Conservation (phyloP, 2,329 filamentous ascomycete genomes). For the Decorospora gaudefroyi region DNA sequence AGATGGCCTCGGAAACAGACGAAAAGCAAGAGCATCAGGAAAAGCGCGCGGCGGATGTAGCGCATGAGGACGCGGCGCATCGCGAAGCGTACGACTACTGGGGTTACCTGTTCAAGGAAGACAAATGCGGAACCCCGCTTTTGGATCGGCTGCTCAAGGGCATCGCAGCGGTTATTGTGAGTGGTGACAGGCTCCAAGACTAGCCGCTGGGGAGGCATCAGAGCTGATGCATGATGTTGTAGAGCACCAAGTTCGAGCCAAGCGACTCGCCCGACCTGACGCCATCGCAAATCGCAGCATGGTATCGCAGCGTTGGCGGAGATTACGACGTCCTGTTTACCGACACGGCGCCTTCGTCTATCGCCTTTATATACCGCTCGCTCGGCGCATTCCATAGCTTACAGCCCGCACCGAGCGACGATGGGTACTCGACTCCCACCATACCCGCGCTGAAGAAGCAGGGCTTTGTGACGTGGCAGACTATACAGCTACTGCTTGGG, state of each 20-base stretch:
- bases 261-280: constrained; percentile 54
- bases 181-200: constrained; percentile 12
- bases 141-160: constrained; percentile 54
- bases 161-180: constrained; percentile 54
- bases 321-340: constrained; percentile 70
- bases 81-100: constrained; percentile 56
- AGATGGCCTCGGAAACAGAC: constrained; percentile 39
- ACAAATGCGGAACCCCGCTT: constrained; percentile 56
- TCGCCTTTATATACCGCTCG: constrained; percentile 91
- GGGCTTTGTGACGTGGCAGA: constrained; percentile 93
- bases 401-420: constrained; percentile 66
- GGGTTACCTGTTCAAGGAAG: constrained; percentile 57
- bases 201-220: background rate
- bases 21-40: constrained; percentile 25
- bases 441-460: constrained; percentile 80
- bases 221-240: constrained; percentile 20
- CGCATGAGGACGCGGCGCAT: constrained; percentile 36
- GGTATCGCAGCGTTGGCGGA: constrained; percentile 55
- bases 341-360: constrained; percentile 69
- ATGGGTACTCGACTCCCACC: constrained; percentile 73
- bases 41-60: constrained; percentile 23
- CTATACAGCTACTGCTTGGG: constrained; percentile 82
- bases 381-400: constrained; percentile 88
- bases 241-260: constrained; percentile 52
- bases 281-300: constrained; percentile 55